Conservation (phyloP, 2,329 filamentous ascomycete genomes). For the Lomentospora prolificans region DNA sequence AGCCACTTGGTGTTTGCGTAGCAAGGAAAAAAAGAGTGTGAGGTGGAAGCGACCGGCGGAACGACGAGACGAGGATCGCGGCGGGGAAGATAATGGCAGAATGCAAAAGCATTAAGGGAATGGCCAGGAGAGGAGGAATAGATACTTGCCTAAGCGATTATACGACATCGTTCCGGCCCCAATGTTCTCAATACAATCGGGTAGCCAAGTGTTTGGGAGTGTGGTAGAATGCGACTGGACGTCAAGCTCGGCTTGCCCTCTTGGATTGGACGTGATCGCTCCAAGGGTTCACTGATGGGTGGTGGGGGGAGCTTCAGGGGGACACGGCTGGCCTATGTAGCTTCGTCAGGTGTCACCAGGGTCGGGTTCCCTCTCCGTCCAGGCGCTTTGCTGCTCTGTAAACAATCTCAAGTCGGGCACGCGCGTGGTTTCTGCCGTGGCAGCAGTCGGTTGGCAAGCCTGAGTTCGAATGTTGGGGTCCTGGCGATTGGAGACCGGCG, state of each 20-base stretch:
- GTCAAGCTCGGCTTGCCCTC: conserved; percentile 4
- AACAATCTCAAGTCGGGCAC: background rate
- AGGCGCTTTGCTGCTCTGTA: background rate
- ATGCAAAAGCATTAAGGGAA: background rate
- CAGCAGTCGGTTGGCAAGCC: background rate
- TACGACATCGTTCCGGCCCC: conserved; percentile 11
- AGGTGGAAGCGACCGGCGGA: background rate
- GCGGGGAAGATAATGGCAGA: conserved; percentile 4
- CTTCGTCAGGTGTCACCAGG: background rate
- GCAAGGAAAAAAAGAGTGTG: background rate
- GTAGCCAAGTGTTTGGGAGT: conserved; percentile 1
- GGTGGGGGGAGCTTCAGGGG: background rate
- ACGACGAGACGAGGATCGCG: background rate
- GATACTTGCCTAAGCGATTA: conserved; percentile 13
- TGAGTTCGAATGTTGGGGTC: background rate
- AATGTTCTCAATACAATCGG: background rate
- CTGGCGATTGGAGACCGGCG: background rate
- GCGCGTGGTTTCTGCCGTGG: background rate
- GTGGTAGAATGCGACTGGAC: conserved; percentile 3
- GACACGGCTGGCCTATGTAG: background rate
- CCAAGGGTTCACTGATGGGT: background rate
- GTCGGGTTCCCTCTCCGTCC: background rate
- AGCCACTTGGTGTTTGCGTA: background rate
- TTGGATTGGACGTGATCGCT: conserved; percentile 4
- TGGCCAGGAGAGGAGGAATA: background rate